Evolutionary conservation across 805 yeast genomes (phyloP), one percentile per base, ranked within the genome.

Genomic region (Hanseniaspora lachancei): DNA sequence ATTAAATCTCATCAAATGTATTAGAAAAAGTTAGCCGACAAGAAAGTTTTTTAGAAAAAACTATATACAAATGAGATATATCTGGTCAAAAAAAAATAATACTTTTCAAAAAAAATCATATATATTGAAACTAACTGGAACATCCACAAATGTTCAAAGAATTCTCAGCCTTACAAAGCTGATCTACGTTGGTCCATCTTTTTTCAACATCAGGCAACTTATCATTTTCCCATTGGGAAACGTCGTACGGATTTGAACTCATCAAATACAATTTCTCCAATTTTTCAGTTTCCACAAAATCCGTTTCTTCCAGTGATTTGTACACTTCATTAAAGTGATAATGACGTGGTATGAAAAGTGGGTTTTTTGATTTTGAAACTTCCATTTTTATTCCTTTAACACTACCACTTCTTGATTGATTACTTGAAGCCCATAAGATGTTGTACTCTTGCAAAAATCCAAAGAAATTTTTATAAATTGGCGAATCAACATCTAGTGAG

Each of bases 291-390:
- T 65, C 67, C 8, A 55, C 32, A 1, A 60, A 58, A 0, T 57
- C 49, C 2, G 63, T 62, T 40, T 65, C 60, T 32, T 61, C 54
- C 6, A 68, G 63, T 63, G 80, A 81, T 38, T 77, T 74, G 47
- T 86, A 82, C 0, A 88, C 96, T 58, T 89, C 89, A 54, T 88
- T 87, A 54, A 93, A 72, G 53, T 89, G 82, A 89, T 95, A 87
- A 60, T 81, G 85, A 58, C 91, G 75, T 21, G 96, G 93, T 6
- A 85, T 76, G 63, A 91, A 91, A 38, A 78, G 64, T 2, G 97
- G 98, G 63, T 91, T 93, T 49, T 69, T 71, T 2, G 61, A 54
- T 7, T 69, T 64, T 49, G 88, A 79, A 3, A 72, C 61, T 9
- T 57, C 59, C 4, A 58, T 61, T 51, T 89, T 72, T 13, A 64